These are phyloP conservation scores for Tetraselmis striata DNA, from an alignment of 139 green algal genomes.

Conservation along the genomic window DNA sequence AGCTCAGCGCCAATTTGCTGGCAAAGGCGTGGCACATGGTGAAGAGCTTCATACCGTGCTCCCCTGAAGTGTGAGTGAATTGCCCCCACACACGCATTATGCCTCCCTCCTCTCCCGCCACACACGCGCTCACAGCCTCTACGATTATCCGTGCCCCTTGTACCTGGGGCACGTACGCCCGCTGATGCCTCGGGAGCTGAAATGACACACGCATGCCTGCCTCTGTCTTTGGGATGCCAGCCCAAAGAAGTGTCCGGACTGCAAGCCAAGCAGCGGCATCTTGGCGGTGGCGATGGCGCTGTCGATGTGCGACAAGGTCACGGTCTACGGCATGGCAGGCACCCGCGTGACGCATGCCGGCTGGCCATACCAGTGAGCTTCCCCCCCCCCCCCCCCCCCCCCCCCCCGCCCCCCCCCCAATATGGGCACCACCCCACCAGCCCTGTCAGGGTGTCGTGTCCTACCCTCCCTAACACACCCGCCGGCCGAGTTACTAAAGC, in stretches of 20 bases:
- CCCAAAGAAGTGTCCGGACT: conserved; percentile 7
- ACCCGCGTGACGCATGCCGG: neutral
- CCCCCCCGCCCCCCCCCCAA: neutral
- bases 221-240: too few relatives aligned
- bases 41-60: neutral
- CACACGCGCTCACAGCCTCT: too few relatives aligned
- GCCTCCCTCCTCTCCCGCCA: too few relatives aligned
- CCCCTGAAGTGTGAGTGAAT: neutral
- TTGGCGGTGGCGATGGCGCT: conserved; percentile 3
- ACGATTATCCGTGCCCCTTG: too few relatives aligned
- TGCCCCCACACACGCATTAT: too few relatives aligned
- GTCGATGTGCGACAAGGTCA: conserved; percentile 8
- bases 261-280: conserved; percentile 10
- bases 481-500: too few relatives aligned
- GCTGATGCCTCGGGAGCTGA: too few relatives aligned
- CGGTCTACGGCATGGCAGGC: conserved; percentile 11
- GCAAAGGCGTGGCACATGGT: conserved; percentile 4
- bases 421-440: too few relatives aligned
- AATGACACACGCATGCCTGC: too few relatives aligned
- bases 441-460: too few relatives aligned
- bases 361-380: neutral
- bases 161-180: too few relatives aligned
- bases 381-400: neutral
- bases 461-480: too few relatives aligned
- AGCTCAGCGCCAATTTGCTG: neutral